Evolutionary conservation across 1,284 basidiomycete species (phyloP).

Genomic region (Ustilago vetiveriae): DNA sequence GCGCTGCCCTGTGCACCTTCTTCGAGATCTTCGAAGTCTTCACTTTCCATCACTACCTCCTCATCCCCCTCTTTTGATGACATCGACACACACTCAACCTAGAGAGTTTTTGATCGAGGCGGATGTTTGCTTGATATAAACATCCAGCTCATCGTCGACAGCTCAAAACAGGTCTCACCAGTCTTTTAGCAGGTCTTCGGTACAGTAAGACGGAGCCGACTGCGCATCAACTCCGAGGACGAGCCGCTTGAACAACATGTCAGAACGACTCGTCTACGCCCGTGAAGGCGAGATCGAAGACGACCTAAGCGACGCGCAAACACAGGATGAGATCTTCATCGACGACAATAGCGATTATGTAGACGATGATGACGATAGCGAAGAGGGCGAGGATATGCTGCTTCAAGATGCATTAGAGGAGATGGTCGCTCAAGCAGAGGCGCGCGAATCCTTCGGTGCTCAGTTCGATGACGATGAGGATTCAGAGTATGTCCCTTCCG

Average conservation of each 20-base stretch:
- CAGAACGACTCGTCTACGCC: slow-evolving; percentile 6
- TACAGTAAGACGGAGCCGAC: too few relatives aligned
- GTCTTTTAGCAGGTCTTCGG: too few relatives aligned
- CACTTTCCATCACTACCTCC: background rate
- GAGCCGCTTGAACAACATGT: slow-evolving; percentile 3
- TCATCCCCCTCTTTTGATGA: background rate
- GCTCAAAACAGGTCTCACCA: too few relatives aligned
- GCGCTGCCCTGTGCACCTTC: slow-evolving; percentile 19
- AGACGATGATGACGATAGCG: slow-evolving; percentile 29
- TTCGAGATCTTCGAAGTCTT: background rate
- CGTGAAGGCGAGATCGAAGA: slow-evolving; percentile 34
- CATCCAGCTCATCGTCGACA: too few relatives aligned
- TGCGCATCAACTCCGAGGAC: too few relatives aligned
- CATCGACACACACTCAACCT: too few relatives aligned
- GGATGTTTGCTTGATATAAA: too few relatives aligned
- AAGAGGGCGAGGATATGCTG: slow-evolving; percentile 43
- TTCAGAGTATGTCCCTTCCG: slow-evolving; percentile 31
- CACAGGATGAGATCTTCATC: slow-evolving; percentile 17
- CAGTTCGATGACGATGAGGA: slow-evolving; percentile 37
- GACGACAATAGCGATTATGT: slow-evolving; percentile 23
- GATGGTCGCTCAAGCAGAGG: slow-evolving; percentile 41
- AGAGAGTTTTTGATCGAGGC: background rate
- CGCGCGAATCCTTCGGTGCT: slow-evolving; percentile 19
- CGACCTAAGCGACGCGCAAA: slow-evolving; percentile 15
- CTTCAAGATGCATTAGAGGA: slow-evolving; percentile 43